phyloP scores from a whole-genome alignment of 495 filamentous ascomycete species.

The Letharia columbiana region DNA sequence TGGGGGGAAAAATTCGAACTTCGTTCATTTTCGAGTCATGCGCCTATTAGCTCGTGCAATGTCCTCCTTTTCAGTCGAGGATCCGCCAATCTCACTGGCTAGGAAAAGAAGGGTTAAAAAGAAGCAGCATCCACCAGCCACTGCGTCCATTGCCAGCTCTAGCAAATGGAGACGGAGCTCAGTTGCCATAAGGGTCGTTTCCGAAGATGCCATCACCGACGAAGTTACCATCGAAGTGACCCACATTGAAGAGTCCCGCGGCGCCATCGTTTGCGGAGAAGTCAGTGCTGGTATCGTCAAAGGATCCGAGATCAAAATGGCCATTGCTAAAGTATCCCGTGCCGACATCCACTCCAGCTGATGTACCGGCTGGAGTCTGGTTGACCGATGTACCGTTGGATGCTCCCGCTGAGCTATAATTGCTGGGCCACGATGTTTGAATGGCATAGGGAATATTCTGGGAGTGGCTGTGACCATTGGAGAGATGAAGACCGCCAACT shows the following conservation, averaged over 20 bases:
- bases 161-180: not conserved
- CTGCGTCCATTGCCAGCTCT: not conserved
- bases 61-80: too few species aligned
- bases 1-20: not conserved
- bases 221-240: not conserved
- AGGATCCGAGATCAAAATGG: not conserved
- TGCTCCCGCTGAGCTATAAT: not conserved
- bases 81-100: not conserved
- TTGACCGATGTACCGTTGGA: not conserved
- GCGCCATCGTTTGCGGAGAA: not conserved
- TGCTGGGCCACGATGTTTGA: not conserved
- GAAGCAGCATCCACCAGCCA: not conserved
- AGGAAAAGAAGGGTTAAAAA: not conserved
- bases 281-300: not conserved
- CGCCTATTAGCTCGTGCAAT: not conserved
- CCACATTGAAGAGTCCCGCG: not conserved
- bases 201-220: too few species aligned
- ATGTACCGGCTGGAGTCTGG: not conserved
- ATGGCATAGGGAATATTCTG: not conserved
- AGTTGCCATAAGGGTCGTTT: not conserved
- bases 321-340: not conserved
- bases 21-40: not conserved
- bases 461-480: too few species aligned
- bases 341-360: not conserved
- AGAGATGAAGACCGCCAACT: too few species aligned